Evolutionary conservation across 495 filamentous ascomycete genomes (phyloP), one percentile per base, ranked within the genome.

Genomic region (Podospora anserina): DNA sequence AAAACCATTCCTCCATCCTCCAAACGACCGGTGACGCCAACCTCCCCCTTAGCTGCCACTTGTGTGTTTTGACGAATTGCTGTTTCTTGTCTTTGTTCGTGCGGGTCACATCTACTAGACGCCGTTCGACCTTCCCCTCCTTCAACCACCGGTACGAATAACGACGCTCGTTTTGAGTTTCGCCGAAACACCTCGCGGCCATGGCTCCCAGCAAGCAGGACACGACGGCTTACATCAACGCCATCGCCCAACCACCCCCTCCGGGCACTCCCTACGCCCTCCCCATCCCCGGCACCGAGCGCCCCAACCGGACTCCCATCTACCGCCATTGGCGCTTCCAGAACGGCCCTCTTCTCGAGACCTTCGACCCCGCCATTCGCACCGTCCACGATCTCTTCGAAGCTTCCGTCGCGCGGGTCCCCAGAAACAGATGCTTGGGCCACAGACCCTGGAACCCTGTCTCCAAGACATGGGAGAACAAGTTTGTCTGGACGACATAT

Each of bases 381-480:
- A 96, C 92, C 19, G 82, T 88, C 56, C 90, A 96, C 82, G 91
- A 97, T 39, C 82, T 92, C 26, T 97, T 96, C 75, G 92, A 96
- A 77, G 80, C 85, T 32, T 82, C 87, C 19, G 85, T 84, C 75
- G 84, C 74, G 73, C 76, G 75, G 58, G 77, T 77, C 82, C 88
- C 78, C 82, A 88, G 79, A 78, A 87, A 78, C 71, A 86, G 76
- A 70, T 97, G 92, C 80, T 81, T 99, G 63, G 95, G 95, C 57
- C 88, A 86, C 77, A 87, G 95, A 55, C 87, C 91, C 0, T 97
- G 91, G 82, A 89, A 97, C 78, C 78, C 90, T 4, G 77, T 70
- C 23, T 92, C 89, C 59, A 91, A 94, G 80, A 86, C 85, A 2
- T 97, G 84, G 75, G 93, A 92, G 32, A 80, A 79, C 64, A 80